phyloP scores from a whole-genome alignment of 805 yeast genomes.

The Yamadazyma sp. region DNA sequence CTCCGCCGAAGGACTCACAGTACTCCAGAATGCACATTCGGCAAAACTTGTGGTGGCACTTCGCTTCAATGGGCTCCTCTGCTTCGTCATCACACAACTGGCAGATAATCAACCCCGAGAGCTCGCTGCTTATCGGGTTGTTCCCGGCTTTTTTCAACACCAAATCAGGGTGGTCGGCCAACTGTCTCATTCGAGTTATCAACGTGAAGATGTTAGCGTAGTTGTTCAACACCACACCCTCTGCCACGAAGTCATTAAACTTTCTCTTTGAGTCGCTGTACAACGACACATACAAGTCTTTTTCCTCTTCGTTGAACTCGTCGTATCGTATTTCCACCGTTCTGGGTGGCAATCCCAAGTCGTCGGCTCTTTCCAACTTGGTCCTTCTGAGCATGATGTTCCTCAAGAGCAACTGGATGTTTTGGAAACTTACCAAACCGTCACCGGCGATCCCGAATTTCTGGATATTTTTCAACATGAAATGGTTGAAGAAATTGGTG shows the following conservation, averaged over 20 bases:
- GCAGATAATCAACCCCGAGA: conserved; percentile 67
- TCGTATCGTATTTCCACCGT: conserved; percentile 87
- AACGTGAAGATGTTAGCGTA: conserved; percentile 96
- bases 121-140: conserved; percentile 30
- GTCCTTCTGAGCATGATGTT: conserved; percentile 93
- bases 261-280: conserved; percentile 85
- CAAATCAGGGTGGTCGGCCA: conserved; percentile 97
- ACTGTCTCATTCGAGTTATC: conserved; percentile 95
- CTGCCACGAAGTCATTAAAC: conserved; percentile 89
- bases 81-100: conserved; percentile 97
- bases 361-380: conserved; percentile 95
- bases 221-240: conserved; percentile 94
- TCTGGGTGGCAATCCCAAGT: conserved; percentile 94
- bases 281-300: conserved; percentile 84
- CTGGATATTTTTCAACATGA: conserved; percentile 91
- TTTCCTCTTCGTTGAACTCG: conserved; percentile 90
- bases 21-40: conserved; percentile 91
- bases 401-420: conserved; percentile 69
- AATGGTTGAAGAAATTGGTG: conserved; percentile 92
- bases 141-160: conserved; percentile 67
- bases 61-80: conserved; percentile 93
- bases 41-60: conserved; percentile 92
- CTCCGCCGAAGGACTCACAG: conserved; percentile 75
- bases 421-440: conserved; percentile 73
- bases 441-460: conserved; percentile 79